Evolutionary conservation across 495 filamentous ascomycete species (phyloP).

Genomic region (Neurospora intermedia): DNA sequence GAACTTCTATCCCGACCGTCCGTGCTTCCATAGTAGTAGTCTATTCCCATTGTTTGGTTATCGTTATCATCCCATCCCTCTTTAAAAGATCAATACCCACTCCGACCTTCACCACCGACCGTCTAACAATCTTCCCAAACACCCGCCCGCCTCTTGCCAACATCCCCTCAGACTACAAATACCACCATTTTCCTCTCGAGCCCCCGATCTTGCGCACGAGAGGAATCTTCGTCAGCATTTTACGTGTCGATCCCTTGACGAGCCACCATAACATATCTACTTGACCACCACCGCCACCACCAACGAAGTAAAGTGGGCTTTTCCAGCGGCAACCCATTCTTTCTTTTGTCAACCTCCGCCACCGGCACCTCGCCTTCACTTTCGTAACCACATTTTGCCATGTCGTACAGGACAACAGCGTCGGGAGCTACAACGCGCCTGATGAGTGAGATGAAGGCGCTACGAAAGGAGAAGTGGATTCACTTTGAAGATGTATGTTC

Average conservation of each 20-base stretch:
- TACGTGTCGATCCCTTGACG: background rate
- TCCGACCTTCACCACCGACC: background rate
- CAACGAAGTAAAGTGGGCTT: background rate
- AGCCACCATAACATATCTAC: background rate
- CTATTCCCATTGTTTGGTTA: background rate
- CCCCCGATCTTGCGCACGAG: background rate
- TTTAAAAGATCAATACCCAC: background rate
- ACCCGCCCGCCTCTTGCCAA: background rate
- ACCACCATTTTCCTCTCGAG: background rate
- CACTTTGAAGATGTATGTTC: constrained; percentile 49
- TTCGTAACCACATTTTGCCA: constrained; percentile 2
- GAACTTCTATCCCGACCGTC: background rate
- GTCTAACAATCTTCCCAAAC: background rate
- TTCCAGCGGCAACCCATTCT: background rate
- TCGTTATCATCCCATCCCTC: background rate
- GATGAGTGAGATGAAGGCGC: constrained; percentile 77
- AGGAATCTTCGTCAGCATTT: background rate
- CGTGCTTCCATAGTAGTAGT: background rate
- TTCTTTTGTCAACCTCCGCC: background rate
- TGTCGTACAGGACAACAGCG: constrained; percentile 8
- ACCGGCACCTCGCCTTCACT: background rate
- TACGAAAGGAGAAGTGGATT: constrained; percentile 86
- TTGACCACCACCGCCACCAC: background rate
- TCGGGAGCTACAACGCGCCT: constrained; percentile 65
- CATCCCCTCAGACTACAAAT: background rate